Evolutionary conservation across 495 filamentous ascomycete species (phyloP).

Genomic region (Xanthoparmelia taractica): DNA sequence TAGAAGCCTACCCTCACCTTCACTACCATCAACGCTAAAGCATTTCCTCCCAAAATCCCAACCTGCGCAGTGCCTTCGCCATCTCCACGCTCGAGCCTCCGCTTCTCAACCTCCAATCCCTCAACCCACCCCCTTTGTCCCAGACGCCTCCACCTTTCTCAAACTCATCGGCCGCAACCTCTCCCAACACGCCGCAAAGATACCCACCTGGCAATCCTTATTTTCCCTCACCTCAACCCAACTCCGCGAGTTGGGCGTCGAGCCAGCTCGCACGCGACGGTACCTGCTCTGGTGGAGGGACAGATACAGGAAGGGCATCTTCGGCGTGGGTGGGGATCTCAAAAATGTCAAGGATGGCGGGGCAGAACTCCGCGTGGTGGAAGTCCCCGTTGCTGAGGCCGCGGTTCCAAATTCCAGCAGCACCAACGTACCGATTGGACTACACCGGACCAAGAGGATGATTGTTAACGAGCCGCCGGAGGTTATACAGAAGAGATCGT

Average conservation of each 20-base stretch:
- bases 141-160: constrained; percentile 85
- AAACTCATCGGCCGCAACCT: constrained; percentile 83
- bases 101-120: constrained; percentile 44
- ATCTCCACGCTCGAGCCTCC: constrained; percentile 17
- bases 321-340: constrained; percentile 72
- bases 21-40: background rate
- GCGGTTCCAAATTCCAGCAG: constrained; percentile 8
- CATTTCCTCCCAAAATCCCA: background rate
- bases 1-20: background rate
- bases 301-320: constrained; percentile 64
- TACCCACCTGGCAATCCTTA: constrained; percentile 80
- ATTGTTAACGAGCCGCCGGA: constrained; percentile 67
- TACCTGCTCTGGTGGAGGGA: constrained; percentile 86
- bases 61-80: background rate
- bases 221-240: constrained; percentile 72
- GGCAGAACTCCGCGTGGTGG: constrained; percentile 60
- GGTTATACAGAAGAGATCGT: constrained; percentile 37
- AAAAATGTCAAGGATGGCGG: constrained; percentile 62
- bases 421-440: constrained; percentile 39
- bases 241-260: constrained; percentile 74
- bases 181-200: constrained; percentile 66
- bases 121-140: constrained; percentile 70
- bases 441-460: constrained; percentile 49
- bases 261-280: constrained; percentile 67
- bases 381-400: constrained; percentile 40